Evolutionary conservation across 164 flowering plant genomes (phyloP), one percentile per base, ranked within the genome.

Genomic region (Vitis rotundifolia): DNA sequence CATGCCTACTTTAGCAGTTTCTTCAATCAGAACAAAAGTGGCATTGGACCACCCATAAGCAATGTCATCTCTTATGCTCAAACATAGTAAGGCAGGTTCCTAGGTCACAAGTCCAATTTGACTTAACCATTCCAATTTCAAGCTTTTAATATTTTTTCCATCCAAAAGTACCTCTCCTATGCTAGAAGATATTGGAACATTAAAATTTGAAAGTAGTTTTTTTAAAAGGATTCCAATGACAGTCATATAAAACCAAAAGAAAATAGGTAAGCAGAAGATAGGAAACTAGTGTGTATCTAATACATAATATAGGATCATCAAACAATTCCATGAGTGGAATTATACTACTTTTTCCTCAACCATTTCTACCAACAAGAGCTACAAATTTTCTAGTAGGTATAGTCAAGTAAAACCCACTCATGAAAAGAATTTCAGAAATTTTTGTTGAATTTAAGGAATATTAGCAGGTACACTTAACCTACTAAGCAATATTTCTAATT

Each of bases 261-360:
- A 62, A 65, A 61, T 47, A 11, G 61, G 22, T 12, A 47, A 15
- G 44, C 8, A 37, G 7, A 37, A 37, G 44, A 37, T 37, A 37
- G 6, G 5, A 37, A 37, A 37, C 44, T 6, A 37, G 44, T 5
- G 44, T 37, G 44, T 3, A 37, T 48, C 26, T 16, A 61, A 48
- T 86, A 93, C 98, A 97, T 89, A 93, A 85, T 15, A 94, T 93
- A 74, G 99, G 99, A 78, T 92, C 99, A 86, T 94, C 91, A 84
- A 94, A 94, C 63, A 98, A 84, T 76, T 94, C 99, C 99, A 94
- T 94, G 54, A 94, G 92, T 22, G 98, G 98, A 60, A 94, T 94
- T 68, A 94, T 94, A 72, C 98, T 94, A 84, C 98, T 94, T 76
- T 94, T 94, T 63, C 98, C 97, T 58, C 97, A 94, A 31, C 98